These are phyloP conservation scores for Lepidium africanum DNA, from an alignment of 345 rosid genomes.

Conservation along the genomic window DNA sequence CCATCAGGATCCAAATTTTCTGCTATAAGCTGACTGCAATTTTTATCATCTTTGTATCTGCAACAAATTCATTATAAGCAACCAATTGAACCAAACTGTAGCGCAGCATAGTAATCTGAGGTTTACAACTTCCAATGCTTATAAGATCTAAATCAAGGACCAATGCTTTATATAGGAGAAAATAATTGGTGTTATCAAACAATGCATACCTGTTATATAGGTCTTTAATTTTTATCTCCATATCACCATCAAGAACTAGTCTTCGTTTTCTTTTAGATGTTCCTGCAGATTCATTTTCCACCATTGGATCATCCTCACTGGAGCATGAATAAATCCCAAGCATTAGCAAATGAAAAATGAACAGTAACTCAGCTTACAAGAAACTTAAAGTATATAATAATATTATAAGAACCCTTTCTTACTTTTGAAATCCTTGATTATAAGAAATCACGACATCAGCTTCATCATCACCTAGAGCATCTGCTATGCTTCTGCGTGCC, in stretches of 20 bases:
- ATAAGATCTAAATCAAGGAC: not conserved
- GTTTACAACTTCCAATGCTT: not conserved
- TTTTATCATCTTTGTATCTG: constrained; percentile 67
- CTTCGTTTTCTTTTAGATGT: constrained; percentile 54
- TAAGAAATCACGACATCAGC: constrained; percentile 81
- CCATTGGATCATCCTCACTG: constrained; percentile 38
- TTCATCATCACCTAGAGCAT: constrained; percentile 98
- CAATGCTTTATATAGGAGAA: not conserved
- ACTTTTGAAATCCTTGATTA: constrained; percentile 45
- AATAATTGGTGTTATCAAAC: not conserved
- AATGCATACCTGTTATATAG: constrained; percentile 60
- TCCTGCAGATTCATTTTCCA: constrained; percentile 33
- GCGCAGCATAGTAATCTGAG: not conserved
- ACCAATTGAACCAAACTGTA: not conserved
- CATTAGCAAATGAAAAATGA: not conserved
- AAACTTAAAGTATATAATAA: not conserved
- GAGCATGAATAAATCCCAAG: constrained; percentile 18
- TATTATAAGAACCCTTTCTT: constrained; percentile 17
- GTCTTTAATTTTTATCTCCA: constrained; percentile 56
- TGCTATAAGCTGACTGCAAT: constrained; percentile 52
- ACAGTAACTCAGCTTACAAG: not conserved
- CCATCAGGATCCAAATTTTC: constrained; percentile 66
- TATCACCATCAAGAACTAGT: constrained; percentile 46
- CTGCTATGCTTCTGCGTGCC: constrained; percentile 72
- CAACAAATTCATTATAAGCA: constrained; percentile 18